phyloP scores from a whole-genome alignment of 805 yeast genomes.

The Wickerhamiella kurtzmanii region DNA sequence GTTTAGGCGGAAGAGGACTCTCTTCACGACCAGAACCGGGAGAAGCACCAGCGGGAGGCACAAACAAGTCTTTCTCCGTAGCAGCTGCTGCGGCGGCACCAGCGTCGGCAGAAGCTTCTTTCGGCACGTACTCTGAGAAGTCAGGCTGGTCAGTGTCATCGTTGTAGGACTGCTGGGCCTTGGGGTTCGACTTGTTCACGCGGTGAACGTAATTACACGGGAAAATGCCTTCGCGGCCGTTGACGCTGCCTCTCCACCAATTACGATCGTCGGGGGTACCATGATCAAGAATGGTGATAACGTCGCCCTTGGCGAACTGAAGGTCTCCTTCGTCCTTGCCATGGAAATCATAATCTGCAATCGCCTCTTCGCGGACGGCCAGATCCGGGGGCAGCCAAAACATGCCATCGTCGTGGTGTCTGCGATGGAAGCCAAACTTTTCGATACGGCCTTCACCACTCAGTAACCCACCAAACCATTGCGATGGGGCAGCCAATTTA shows the following conservation, averaged over 20 bases:
- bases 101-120: neutral
- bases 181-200: neutral
- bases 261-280: constrained; percentile 28
- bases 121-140: neutral
- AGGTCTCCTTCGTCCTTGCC: constrained; percentile 29
- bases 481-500: neutral
- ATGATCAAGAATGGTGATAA: constrained; percentile 24
- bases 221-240: constrained; percentile 33
- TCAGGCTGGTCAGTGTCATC: neutral
- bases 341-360: constrained; percentile 25
- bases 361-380: constrained; percentile 14
- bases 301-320: constrained; percentile 27
- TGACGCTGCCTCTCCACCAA: constrained; percentile 40
- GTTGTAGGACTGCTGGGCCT: neutral
- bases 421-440: too few species aligned
- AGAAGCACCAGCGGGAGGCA: neutral
- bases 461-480: constrained; percentile 1
- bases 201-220: constrained; percentile 34
- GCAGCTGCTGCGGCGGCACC: neutral
- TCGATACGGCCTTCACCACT: neutral
- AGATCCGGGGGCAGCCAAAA: neutral
- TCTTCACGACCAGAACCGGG: neutral
- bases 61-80: neutral
- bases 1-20: neutral
- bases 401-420: constrained; percentile 1